phyloP scores from a whole-genome alignment of 495 filamentous ascomycete species.

The Cercophora newfieldiana region DNA sequence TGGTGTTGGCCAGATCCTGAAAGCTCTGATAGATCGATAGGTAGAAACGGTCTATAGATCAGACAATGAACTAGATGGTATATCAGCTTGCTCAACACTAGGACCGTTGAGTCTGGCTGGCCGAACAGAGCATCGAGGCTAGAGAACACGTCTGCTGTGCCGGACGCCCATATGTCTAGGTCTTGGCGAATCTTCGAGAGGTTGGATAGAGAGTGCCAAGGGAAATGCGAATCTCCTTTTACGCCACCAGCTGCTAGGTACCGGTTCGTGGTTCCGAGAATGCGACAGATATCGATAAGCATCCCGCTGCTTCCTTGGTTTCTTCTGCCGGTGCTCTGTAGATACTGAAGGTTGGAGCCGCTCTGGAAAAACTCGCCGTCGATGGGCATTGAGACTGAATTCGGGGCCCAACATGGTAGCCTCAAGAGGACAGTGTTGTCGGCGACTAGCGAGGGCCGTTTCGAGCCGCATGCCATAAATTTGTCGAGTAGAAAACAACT shows the following conservation, averaged over 20 bases:
- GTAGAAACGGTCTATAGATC: slow-evolving; percentile 81
- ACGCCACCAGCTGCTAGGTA: slow-evolving; percentile 83
- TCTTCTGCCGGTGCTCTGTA: slow-evolving; percentile 63
- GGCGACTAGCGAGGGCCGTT: slow-evolving; percentile 71
- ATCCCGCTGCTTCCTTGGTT: slow-evolving; percentile 69
- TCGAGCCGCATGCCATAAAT: slow-evolving; percentile 75
- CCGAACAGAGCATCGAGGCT: slow-evolving; percentile 73
- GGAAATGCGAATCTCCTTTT: slow-evolving; percentile 85
- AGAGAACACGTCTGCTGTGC: slow-evolving; percentile 75
- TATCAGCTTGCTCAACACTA: slow-evolving; percentile 78
- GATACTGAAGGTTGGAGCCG: slow-evolving; percentile 67
- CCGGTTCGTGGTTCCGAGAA: slow-evolving; percentile 78
- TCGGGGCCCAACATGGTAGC: slow-evolving; percentile 66
- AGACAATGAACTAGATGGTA: slow-evolving; percentile 84
- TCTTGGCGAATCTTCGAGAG: slow-evolving; percentile 84
- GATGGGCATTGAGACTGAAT: slow-evolving; percentile 53
- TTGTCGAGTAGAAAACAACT: slow-evolving; percentile 80
- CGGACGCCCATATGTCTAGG: slow-evolving; percentile 79
- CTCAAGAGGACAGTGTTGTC: slow-evolving; percentile 73
- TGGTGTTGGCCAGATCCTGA: slow-evolving; percentile 79
- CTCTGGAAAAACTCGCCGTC: slow-evolving; percentile 78
- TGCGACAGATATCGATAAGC: slow-evolving; percentile 79
- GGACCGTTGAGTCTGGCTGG: slow-evolving; percentile 71
- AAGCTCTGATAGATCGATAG: slow-evolving; percentile 77
- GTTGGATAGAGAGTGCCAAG: slow-evolving; percentile 82